Evolutionary conservation across 2,329 filamentous ascomycete species (phyloP).

Genomic region (Thielaviopsis populi): DNA sequence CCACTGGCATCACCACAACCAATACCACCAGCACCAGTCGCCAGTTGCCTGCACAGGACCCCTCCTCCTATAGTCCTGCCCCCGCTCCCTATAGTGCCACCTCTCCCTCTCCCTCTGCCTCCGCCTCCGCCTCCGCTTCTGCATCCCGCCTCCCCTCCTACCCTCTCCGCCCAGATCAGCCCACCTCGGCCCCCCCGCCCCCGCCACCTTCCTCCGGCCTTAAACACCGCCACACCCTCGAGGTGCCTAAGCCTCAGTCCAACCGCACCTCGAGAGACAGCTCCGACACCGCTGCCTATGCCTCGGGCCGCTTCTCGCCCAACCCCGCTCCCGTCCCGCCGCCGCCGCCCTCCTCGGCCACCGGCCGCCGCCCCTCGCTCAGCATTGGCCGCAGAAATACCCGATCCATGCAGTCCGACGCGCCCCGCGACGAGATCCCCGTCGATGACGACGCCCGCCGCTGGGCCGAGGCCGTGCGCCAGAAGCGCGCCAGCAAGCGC

Average conservation of each 20-base stretch:
- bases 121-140: slow-evolving; percentile 5
- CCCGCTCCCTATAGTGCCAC: too few species aligned
- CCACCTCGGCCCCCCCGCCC: slow-evolving; percentile 13
- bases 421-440: slow-evolving; percentile 65
- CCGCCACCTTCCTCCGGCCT: slow-evolving; percentile 35
- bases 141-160: slow-evolving; percentile 6
- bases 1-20: too few species aligned
- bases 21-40: too few species aligned
- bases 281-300: slow-evolving; percentile 50
- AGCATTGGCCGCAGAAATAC: slow-evolving; percentile 68
- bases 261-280: slow-evolving; percentile 59
- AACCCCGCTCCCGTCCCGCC: slow-evolving; percentile 23
- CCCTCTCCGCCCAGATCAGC: slow-evolving; percentile 13
- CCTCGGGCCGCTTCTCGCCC: slow-evolving; percentile 72
- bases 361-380: slow-evolving; percentile 64
- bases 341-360: slow-evolving; percentile 23
- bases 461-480: slow-evolving; percentile 85
- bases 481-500: slow-evolving; percentile 79
- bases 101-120: neutral
- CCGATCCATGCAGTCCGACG: slow-evolving; percentile 70
- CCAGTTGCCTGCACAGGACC: too few species aligned
- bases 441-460: slow-evolving; percentile 81
- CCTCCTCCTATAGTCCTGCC: too few species aligned
- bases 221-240: slow-evolving; percentile 74
- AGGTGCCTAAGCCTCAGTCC: slow-evolving; percentile 60